A percentile compares a stretch with the other conserved stretches of the same genome.
Evolutionary conservation across 2,329 filamentous ascomycete species (phyloP).

Genomic region (Colletotrichum sp.): DNA sequence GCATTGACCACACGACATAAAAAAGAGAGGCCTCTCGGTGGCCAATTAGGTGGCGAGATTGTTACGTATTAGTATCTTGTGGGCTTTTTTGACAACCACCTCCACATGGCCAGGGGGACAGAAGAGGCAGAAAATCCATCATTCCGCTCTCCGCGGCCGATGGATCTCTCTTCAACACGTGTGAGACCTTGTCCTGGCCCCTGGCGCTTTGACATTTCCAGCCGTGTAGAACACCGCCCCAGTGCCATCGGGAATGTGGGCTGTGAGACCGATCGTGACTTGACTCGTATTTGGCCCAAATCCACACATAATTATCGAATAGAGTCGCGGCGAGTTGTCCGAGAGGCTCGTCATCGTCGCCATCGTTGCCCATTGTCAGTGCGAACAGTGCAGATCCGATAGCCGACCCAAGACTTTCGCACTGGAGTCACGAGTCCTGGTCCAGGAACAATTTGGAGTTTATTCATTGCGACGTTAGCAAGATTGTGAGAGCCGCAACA

Average conservation of each 20-base stretch:
- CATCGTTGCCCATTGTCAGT: not conserved
- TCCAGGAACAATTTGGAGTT: not conserved
- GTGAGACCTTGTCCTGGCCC: not conserved
- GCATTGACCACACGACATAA: not conserved
- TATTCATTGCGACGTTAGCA: not conserved
- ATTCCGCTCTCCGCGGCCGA: not conserved
- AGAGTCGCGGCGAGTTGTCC: not conserved
- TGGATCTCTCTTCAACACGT: not conserved
- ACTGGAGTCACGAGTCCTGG: not conserved
- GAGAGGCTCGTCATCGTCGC: not conserved
- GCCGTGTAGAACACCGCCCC: not conserved
- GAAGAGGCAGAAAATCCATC: not conserved
- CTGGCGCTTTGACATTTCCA: not conserved
- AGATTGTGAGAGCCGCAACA: not conserved
- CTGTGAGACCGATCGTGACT: not conserved
- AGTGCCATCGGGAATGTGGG: not conserved
- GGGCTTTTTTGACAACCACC: not conserved
- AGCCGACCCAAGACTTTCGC: conserved; percentile 2
- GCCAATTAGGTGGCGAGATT: not conserved
- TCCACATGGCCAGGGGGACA: not conserved
- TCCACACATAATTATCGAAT: not conserved
- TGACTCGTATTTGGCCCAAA: not conserved
- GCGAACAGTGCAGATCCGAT: conserved; percentile 16
- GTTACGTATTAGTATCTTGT: not conserved
- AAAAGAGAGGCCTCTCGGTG: not conserved